These are phyloP conservation scores for Tubosaeta brunneosetosa DNA, from an alignment of 768 basidiomycete genomes.

Conservation along the genomic window DNA sequence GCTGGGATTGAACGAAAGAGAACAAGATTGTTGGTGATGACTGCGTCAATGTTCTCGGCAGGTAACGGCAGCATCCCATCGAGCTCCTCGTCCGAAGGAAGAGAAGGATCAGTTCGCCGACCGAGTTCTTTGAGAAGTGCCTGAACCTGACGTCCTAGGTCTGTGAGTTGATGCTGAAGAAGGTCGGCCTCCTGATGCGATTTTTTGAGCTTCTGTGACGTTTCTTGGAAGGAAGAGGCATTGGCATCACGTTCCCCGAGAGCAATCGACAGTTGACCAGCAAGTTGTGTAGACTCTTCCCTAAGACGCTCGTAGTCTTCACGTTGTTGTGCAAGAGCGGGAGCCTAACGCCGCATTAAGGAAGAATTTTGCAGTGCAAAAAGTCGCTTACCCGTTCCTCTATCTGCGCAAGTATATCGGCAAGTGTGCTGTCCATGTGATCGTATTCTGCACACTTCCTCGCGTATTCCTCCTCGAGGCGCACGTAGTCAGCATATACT, in stretches of 20 bases:
- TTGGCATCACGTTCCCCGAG: slow-evolving; percentile 72
- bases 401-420: slow-evolving; percentile 80
- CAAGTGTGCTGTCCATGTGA: slow-evolving; percentile 77
- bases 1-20: slow-evolving; percentile 74
- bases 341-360: slow-evolving; percentile 53
- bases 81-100: slow-evolving; percentile 66
- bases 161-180: slow-evolving; percentile 70
- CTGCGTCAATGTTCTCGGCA: slow-evolving; percentile 59
- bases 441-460: slow-evolving; percentile 78
- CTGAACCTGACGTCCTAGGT: slow-evolving; percentile 83
- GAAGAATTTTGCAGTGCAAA: not conserved
- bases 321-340: slow-evolving; percentile 85
- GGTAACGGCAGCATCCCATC: slow-evolving; percentile 42
- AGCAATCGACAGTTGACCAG: slow-evolving; percentile 71
- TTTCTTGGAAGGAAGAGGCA: slow-evolving; percentile 50
- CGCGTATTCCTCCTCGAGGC: slow-evolving; percentile 76
- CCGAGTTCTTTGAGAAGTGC: slow-evolving; percentile 72
- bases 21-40: slow-evolving; percentile 87
- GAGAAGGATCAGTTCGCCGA: slow-evolving; percentile 76
- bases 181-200: slow-evolving; percentile 60
- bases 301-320: slow-evolving; percentile 82
- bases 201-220: slow-evolving; percentile 56
- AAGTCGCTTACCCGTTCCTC: slow-evolving; percentile 67
- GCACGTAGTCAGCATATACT: slow-evolving; percentile 87
- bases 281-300: slow-evolving; percentile 74